phyloP scores from a whole-genome alignment of 345 rosid genomes.

The Euclidium syriacum region DNA sequence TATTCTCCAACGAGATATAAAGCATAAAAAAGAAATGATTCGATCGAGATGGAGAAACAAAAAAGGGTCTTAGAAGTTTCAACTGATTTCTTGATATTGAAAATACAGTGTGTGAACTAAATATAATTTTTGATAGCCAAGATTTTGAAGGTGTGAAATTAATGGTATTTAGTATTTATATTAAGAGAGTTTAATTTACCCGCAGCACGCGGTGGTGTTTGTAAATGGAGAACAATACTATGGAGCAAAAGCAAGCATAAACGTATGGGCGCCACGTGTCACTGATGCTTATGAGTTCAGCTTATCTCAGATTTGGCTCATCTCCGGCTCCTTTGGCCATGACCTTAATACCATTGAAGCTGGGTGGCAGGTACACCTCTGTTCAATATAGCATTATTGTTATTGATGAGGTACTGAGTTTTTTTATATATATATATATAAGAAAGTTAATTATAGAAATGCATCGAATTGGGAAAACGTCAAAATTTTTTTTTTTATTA shows the following conservation, averaged over 20 bases:
- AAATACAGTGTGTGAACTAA: background rate
- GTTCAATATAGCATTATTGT: background rate
- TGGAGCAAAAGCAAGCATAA: slow-evolving; percentile 93
- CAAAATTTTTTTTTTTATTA: too few species aligned
- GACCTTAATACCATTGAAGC: slow-evolving; percentile 98
- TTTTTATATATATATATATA: too few species aligned
- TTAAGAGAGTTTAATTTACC: background rate
- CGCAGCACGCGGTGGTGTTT: slow-evolving; percentile 96
- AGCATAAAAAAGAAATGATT: slow-evolving; percentile 7
- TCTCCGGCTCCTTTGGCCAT: slow-evolving; percentile 89
- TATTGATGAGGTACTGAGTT: too few species aligned
- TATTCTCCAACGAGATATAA: slow-evolving; percentile 17
- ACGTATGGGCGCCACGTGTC: slow-evolving; percentile 89
- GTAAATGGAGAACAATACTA: slow-evolving; percentile 81
- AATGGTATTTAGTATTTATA: background rate
- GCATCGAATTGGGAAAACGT: too few species aligned
- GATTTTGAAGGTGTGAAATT: background rate
- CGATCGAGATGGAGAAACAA: slow-evolving; percentile 5
- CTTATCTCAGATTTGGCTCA: slow-evolving; percentile 91
- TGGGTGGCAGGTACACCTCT: slow-evolving; percentile 82
- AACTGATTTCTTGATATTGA: slow-evolving; percentile 13
- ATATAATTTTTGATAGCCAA: too few species aligned
- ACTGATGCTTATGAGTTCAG: slow-evolving; percentile 77
- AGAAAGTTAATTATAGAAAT: too few species aligned
- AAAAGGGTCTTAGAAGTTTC: slow-evolving; percentile 12